Evolutionary conservation across 495 filamentous ascomycete genomes (phyloP), one percentile per base, ranked within the genome.

Genomic region (Paragyromitra xinjiangensis): DNA sequence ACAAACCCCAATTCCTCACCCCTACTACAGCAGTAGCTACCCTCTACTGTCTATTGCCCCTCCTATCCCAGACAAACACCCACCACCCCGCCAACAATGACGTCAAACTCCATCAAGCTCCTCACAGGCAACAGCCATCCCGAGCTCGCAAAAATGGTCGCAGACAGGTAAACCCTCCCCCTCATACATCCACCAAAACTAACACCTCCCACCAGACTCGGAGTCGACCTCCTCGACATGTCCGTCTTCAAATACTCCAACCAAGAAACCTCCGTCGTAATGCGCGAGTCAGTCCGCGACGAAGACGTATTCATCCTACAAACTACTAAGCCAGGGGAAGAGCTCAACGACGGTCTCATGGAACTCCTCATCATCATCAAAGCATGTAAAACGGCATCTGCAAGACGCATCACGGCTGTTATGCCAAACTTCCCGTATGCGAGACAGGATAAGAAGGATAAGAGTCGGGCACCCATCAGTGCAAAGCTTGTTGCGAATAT

Each of bases 341-440:
- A 98, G 83, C 94, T 99, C 86, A 99, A 99, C 85, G 96, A 99
- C 83, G 95, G 93, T 64, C 88, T 99, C 61, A 99, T 99, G 95
- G 95, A 99, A 84, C 90, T 99, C 58, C 88, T 99, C 34, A 98
- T 98, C 84, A 97, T 98, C 89, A 97, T 97, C 86, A 97, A 97
- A 81, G 95, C 95, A 66, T 99, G 95, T 87, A 94, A 96, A 79
- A 97, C 95, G 14, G 95, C 95, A 37, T 94, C 91, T 7, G 94
- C 94, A 2, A 89, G 93, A 67, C 91, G 93, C 73, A 97, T 99
- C 84, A 97, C 94, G 16, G 92, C 92, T 71, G 90, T 94, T 71
- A 93, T 97, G 73, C 95, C 95, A 73, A 97, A 98, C 85, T 98
- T 97, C 86, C 94, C 94, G 34, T 97, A 98, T 80, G 95, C 95